Conservation (phyloP, 169 alveolate species). For the Cryptosporidium baileyi region DNA sequence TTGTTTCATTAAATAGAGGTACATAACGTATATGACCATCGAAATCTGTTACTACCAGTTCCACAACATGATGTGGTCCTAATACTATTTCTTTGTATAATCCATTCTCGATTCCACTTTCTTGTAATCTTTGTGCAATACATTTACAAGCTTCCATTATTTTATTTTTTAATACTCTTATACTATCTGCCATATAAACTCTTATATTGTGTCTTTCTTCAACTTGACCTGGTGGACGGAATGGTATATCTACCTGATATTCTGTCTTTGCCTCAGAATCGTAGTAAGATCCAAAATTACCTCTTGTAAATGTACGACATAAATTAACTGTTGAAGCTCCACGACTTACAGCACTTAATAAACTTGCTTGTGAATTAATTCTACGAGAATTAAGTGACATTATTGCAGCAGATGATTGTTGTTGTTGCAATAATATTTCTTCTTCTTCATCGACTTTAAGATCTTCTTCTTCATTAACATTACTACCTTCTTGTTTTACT, state of each 20-base stretch:
- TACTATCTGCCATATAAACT: slow-evolving; percentile 68
- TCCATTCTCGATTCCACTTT: slow-evolving; percentile 67
- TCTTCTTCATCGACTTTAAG: slow-evolving; percentile 30
- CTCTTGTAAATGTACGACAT: slow-evolving; percentile 60
- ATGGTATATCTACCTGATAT: slow-evolving; percentile 68
- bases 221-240: slow-evolving; percentile 70
- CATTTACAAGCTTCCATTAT: slow-evolving; percentile 68
- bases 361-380: slow-evolving; percentile 58
- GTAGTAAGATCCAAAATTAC: slow-evolving; percentile 53
- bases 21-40: slow-evolving; percentile 68
- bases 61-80: slow-evolving; percentile 63
- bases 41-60: slow-evolving; percentile 53
- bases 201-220: slow-evolving; percentile 64
- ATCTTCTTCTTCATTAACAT: background rate
- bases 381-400: slow-evolving; percentile 25
- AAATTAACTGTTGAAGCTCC: slow-evolving; percentile 64
- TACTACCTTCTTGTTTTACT: background rate
- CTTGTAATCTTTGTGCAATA: slow-evolving; percentile 61
- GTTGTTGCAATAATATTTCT: slow-evolving; percentile 27
- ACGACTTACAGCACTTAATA: slow-evolving; percentile 60
- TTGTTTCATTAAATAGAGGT: slow-evolving; percentile 49
- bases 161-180: slow-evolving; percentile 40
- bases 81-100: slow-evolving; percentile 58
- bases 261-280: slow-evolving; percentile 47
- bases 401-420: slow-evolving; percentile 20